phyloP scores from a whole-genome alignment of 768 basidiomycete genomes.

The Neoboletus magnificus region DNA sequence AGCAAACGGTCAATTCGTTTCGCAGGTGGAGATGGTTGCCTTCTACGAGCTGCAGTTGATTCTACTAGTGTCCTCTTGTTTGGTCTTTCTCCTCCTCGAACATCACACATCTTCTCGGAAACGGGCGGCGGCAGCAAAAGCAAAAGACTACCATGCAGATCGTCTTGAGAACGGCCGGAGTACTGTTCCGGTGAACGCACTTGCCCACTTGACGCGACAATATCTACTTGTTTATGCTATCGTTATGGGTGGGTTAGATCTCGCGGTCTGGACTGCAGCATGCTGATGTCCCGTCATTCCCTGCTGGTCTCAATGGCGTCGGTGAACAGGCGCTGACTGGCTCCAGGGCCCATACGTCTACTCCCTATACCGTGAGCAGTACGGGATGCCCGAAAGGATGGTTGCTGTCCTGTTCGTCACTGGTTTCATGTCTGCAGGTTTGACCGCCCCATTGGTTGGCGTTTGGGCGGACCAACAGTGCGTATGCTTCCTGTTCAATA shows the following conservation, averaged over 20 bases:
- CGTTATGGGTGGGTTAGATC: constrained; percentile 59
- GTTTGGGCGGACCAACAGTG: constrained; percentile 75
- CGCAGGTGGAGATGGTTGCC: constrained; percentile 18
- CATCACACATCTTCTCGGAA: constrained; percentile 29
- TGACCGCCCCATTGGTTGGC: constrained; percentile 68
- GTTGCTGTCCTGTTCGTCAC: constrained; percentile 77
- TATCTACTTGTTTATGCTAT: constrained; percentile 68
- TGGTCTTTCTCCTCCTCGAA: constrained; percentile 36
- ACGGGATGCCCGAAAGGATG: constrained; percentile 55
- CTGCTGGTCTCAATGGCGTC: neutral
- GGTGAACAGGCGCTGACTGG: constrained; percentile 64
- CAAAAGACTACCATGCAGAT: constrained; percentile 27
- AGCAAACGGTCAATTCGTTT: neutral
- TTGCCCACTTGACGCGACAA: constrained; percentile 40
- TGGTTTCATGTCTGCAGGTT: constrained; percentile 67
- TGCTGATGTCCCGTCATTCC: neutral
- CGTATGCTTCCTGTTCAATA: neutral
- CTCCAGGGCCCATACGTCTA: constrained; percentile 79
- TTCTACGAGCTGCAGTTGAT: constrained; percentile 44
- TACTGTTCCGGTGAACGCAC: constrained; percentile 19
- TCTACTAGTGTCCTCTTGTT: constrained; percentile 34
- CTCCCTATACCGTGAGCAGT: constrained; percentile 69
- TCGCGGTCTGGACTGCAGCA: neutral
- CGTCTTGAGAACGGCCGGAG: constrained; percentile 32
- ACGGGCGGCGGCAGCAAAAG: constrained; percentile 9